Conservation (phyloP, 1,284 basidiomycete genomes). For the Irpex rosettiformis region DNA sequence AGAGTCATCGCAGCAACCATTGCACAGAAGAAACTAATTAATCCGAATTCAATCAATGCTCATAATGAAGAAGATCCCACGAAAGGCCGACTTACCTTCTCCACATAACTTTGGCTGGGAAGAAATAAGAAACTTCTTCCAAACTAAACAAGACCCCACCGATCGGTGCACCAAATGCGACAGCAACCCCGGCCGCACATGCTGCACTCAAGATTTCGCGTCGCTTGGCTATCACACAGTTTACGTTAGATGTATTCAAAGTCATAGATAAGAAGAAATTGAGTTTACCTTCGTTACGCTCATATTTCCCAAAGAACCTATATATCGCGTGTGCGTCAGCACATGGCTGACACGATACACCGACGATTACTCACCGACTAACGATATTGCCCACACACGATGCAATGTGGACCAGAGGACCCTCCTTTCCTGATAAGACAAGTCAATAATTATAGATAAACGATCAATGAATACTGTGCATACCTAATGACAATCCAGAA, state of each 20-base stretch:
- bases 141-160: constrained; percentile 91
- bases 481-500: constrained; percentile 83
- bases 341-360: too few species aligned
- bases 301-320: constrained; percentile 77
- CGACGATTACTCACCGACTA: constrained; percentile 51
- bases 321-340: neutral
- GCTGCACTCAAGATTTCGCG: constrained; percentile 91
- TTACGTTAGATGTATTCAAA: constrained; percentile 9
- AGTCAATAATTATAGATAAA: neutral
- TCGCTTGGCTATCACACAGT: constrained; percentile 70
- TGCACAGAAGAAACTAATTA: constrained; percentile 92
- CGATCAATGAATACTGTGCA: constrained; percentile 18
- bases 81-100: constrained; percentile 70
- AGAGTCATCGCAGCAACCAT: constrained; percentile 91
- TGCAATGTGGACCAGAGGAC: constrained; percentile 95
- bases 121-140: constrained; percentile 95
- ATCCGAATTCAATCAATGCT: too few species aligned
- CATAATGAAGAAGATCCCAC: neutral
- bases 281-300: constrained; percentile 83
- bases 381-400: constrained; percentile 95
- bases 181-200: constrained; percentile 90
- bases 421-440: constrained; percentile 71
- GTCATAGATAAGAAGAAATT: neutral
- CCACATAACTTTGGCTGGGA: constrained; percentile 95
- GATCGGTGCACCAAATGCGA: constrained; percentile 89